phyloP scores from a whole-genome alignment of 2,329 filamentous ascomycete species.

The Fusarium sp. region DNA sequence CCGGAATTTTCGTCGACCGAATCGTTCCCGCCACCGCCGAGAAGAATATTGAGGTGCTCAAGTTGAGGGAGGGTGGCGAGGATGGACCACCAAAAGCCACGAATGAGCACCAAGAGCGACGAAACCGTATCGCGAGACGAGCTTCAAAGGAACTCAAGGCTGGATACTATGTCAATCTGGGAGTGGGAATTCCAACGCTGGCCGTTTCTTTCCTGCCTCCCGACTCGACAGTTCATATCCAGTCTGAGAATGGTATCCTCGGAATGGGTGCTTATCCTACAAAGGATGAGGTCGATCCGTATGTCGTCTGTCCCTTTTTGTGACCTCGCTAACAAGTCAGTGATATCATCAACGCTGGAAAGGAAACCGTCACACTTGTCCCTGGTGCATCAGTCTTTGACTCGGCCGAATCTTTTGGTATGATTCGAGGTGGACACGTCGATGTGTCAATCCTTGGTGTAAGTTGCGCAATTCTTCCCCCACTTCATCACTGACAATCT shows the following conservation, averaged over 20 bases:
- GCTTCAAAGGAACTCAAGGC: slow-evolving; percentile 85
- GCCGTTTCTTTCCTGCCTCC: slow-evolving; percentile 80
- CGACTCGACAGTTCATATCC: slow-evolving; percentile 80
- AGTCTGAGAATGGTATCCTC: slow-evolving; percentile 87
- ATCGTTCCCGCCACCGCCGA: slow-evolving; percentile 79
- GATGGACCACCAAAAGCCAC: slow-evolving; percentile 56
- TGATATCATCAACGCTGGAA: slow-evolving; percentile 87
- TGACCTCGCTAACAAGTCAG: slow-evolving; percentile 45
- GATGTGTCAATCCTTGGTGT: slow-evolving; percentile 85
- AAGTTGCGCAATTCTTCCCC: slow-evolving; percentile 32
- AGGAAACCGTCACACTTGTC: slow-evolving; percentile 85
- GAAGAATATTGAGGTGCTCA: slow-evolving; percentile 79
- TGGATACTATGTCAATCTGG: slow-evolving; percentile 84
- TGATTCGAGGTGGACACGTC: slow-evolving; percentile 88
- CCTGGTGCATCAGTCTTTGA: slow-evolving; percentile 84
- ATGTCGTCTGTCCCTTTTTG: slow-evolving; percentile 33
- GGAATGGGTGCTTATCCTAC: slow-evolving; percentile 86
- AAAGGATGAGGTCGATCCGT: slow-evolving; percentile 76
- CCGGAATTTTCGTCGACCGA: slow-evolving; percentile 85
- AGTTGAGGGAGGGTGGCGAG: slow-evolving; percentile 61
- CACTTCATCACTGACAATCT: slow-evolving; percentile 20
- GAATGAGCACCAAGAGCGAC: slow-evolving; percentile 63
- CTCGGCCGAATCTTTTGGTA: slow-evolving; percentile 83
- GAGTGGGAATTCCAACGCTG: slow-evolving; percentile 88
- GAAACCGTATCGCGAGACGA: slow-evolving; percentile 79